Evolutionary conservation across 805 yeast species (phyloP), one percentile per base, ranked within the genome.

Genomic region (Candida jianshihensis): DNA sequence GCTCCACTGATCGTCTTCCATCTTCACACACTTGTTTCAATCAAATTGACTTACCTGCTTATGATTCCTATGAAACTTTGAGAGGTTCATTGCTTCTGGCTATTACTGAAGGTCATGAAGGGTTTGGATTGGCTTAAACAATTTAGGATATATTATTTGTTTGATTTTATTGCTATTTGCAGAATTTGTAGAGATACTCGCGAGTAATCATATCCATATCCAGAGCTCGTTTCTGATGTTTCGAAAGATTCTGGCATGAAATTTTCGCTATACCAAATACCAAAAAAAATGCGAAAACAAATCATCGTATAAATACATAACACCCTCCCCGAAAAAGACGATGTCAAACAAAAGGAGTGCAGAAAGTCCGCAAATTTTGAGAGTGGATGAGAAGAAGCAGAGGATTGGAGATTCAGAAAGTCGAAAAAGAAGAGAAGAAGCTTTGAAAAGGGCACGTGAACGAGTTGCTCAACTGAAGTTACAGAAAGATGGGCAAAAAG

Each of bases 11-110:
- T 38, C 73, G 97, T 43, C 68, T 92, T 40, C 99, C 99, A 2
- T 80, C 95, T 0, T 86, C 97, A 0, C 98, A 92, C 56, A 92
- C 97, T 3, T 92, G 99, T 60, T 90, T 89, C 68, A 92, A 92
- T 61, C 97, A 90, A 61, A 70, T 92, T 40, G 95, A 87, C 56
- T 63, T 92, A 36, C 99, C 99, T 0, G 92, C 87, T 18, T 92
- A 92, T 60, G 95, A 82, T 36, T 75, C 83, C 6, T 92, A 90
- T 56, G 96, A 87, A 38, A 78, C 84, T 16, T 68, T 92, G 36
- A 73, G 97, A 43, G 82, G 86, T 3, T 78, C 92, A 1, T 59
- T 92, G 43, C 61, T 89, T 45, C 57, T 84, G 46, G 97, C 98
- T 0, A 76, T 92, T 14, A 84, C 88, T 19, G 98, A 92, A 60